Evolutionary conservation across 2,329 filamentous ascomycete genomes (phyloP).

Genomic region (Arthrobotrys entomopaga): DNA sequence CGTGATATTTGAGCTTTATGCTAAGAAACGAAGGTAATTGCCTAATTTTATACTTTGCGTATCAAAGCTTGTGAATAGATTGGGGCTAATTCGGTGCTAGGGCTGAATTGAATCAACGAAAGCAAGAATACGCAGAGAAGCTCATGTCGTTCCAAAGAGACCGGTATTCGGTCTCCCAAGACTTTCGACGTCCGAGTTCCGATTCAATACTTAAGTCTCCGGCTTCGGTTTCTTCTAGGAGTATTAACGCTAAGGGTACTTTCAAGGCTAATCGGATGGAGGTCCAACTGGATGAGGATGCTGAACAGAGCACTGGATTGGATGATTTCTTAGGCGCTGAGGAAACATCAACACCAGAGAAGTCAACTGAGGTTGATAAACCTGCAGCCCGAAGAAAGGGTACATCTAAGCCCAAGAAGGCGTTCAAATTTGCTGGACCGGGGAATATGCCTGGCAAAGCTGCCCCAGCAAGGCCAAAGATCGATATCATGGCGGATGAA

Average conservation of each 20-base stretch:
- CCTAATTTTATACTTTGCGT: too few relatives aligned
- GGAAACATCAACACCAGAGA: neutral
- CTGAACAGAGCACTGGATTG: constrained; percentile 1
- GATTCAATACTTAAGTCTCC: neutral
- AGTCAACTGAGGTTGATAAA: neutral
- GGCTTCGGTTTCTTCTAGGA: neutral
- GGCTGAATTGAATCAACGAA: constrained; percentile 31
- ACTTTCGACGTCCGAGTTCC: constrained; percentile 7
- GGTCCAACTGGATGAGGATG: constrained; percentile 23
- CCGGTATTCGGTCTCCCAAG: constrained; percentile 31
- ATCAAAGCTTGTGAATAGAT: too few relatives aligned
- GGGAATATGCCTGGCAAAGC: constrained; percentile 32
- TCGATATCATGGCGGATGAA: constrained; percentile 53
- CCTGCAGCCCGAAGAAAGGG: neutral
- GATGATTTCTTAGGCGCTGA: constrained; percentile 38
- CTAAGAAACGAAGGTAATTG: constrained; percentile 33
- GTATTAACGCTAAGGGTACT: neutral
- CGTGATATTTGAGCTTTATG: constrained; percentile 38
- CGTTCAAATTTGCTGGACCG: neutral
- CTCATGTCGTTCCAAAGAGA: constrained; percentile 46
- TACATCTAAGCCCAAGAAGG: constrained; percentile 17
- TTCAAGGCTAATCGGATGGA: constrained; percentile 14
- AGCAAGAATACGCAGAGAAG: constrained; percentile 43
- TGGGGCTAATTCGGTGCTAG: neutral
- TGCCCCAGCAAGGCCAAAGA: constrained; percentile 40